phyloP scores from a whole-genome alignment of 2,329 filamentous ascomycete genomes.

The Aureobasidium sp. region DNA sequence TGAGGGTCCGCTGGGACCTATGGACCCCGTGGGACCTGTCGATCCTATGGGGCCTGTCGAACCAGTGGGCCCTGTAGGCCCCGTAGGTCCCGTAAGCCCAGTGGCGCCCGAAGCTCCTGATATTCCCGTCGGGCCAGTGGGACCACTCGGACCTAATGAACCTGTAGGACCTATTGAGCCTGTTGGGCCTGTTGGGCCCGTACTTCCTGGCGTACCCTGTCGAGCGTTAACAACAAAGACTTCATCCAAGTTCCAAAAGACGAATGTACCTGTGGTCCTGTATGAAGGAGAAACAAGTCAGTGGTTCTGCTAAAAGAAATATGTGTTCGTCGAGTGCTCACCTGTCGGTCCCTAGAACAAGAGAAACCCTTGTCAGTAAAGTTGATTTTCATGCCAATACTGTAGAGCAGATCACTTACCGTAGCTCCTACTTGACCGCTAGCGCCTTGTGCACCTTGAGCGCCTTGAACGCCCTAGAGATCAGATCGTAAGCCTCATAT shows the following conservation, averaged over 20 bases:
- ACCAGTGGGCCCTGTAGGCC: slow-evolving; percentile 16
- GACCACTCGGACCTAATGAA: background rate
- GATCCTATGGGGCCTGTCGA: slow-evolving; percentile 5
- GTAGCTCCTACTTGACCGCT: background rate
- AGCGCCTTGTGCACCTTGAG: background rate
- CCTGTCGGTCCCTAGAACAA: background rate
- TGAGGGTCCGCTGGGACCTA: slow-evolving; percentile 14
- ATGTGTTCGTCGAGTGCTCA: background rate
- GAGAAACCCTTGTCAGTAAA: too few relatives aligned
- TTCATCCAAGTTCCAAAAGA: background rate
- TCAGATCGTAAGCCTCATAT: background rate
- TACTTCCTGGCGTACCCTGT: background rate
- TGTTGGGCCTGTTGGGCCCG: slow-evolving; percentile 14
- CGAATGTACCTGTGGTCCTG: background rate
- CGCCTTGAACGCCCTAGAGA: background rate
- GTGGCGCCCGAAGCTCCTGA: background rate
- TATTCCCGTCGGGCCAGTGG: background rate
- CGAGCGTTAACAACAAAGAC: background rate
- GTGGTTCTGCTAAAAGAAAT: background rate
- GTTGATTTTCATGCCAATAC: too few relatives aligned
- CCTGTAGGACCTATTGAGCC: background rate
- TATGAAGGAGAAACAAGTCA: background rate
- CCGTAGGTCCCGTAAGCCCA: background rate
- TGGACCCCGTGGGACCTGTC: background rate
- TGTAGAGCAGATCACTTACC: background rate